Evolutionary conservation across 192 early-diverging fungal species (phyloP).

Genomic region (Coemansia sp.): DNA sequence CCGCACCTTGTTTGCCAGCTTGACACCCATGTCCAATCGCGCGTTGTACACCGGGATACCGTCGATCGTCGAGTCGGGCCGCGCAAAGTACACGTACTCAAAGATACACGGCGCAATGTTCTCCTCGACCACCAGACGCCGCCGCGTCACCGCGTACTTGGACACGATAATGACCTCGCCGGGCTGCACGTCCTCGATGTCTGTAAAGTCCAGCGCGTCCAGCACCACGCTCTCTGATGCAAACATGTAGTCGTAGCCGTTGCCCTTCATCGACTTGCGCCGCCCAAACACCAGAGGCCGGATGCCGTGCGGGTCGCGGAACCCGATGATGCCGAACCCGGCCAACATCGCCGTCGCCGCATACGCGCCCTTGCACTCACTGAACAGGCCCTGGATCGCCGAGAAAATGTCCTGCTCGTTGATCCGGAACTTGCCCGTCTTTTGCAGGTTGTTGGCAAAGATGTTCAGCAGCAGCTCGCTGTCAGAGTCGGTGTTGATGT

Average conservation of each 20-base stretch:
- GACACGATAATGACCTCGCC: constrained; percentile 96
- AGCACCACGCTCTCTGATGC: constrained; percentile 96
- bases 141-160: constrained; percentile 66
- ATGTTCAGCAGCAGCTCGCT: constrained; percentile 98
- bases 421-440: constrained; percentile 94
- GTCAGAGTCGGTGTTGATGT: constrained; percentile 99
- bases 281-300: constrained; percentile 93
- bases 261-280: constrained; percentile 57
- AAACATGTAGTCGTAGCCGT: constrained; percentile 95
- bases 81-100: constrained; percentile 99
- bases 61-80: constrained; percentile 98
- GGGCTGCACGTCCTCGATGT: constrained; percentile 86
- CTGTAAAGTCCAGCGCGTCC: constrained; percentile 85
- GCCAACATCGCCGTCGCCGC: constrained; percentile 97
- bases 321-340: constrained; percentile 93
- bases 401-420: constrained; percentile 99
- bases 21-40: constrained; percentile 96
- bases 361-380: constrained; percentile 87
- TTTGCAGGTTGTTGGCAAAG: constrained; percentile 95
- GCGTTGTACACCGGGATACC: constrained; percentile 98
- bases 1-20: constrained; percentile 82
- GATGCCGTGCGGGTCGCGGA: constrained; percentile 95
- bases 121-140: constrained; percentile 59
- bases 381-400: constrained; percentile 81
- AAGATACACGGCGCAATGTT: constrained; percentile 95